Evolutionary conservation across 2,329 filamentous ascomycete species (phyloP), one percentile per base, ranked within the genome.

Genomic region (Colletotrichum filicis): DNA sequence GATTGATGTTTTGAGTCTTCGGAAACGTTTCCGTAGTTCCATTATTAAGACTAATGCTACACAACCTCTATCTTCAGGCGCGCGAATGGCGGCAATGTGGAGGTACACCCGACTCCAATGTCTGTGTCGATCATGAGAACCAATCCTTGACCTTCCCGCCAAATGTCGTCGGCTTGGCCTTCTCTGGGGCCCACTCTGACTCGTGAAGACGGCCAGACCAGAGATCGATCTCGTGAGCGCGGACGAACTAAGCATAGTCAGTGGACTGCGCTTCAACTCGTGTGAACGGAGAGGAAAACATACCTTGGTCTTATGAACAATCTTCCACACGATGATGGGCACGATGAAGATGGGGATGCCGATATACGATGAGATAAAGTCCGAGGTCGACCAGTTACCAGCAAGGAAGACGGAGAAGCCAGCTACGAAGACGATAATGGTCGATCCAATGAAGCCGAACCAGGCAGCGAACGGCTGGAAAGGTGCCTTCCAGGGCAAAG

Each of bases 321-420:
- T 8, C 74, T 86, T 86, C 83, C 83, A 86, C 7, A 66, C 76
- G 22, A 85, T 76, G 22, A 84, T 83, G 0, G 83, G 84, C 3
- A 82, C 70, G 14, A 89, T 76, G 78, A 93, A 93, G 22, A 91
- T 87, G 0, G 90, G 90, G 61, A 93, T 88, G 9, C 90, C 90
- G n/a, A 92, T 87, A 76, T 93, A 93, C 0, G 89, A 86, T 0
- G 90, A 91, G 30, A 92, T 82, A 77, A 93, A 93, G 61, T 80
- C 85, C 24, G 83, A 84, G 0, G 85, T 85, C 12, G 85, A 86
- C 86, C 89, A 93, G 22, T 89, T 84, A 4, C 84, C 83, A 0
- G 88, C 87, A 80, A 90, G 91, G 79, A 93, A 93, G 3, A 91
- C 88, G 49, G 87, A 87, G 78, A 93, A 93, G 1, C 91, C 92